phyloP scores from a whole-genome alignment of 2,329 filamentous ascomycete species.

The Cladosporium sp. region DNA sequence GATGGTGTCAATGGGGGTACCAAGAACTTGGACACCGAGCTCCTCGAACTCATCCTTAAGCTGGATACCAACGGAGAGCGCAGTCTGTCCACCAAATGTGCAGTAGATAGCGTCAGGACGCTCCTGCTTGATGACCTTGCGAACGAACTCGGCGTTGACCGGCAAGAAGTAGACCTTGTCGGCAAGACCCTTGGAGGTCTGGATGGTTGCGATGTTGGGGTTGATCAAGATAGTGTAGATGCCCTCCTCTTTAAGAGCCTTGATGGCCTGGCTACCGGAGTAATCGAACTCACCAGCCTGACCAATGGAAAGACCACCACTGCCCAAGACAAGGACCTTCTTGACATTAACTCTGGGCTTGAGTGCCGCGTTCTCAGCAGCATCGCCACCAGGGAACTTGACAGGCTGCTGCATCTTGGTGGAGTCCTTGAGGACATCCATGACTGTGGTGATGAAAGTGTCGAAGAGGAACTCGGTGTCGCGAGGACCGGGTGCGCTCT shows the following conservation, averaged over 20 bases:
- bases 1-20: conserved; percentile 95
- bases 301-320: conserved; percentile 92
- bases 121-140: conserved; percentile 95
- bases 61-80: conserved; percentile 92
- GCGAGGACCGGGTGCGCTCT: conserved; percentile 89
- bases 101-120: conserved; percentile 94
- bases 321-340: conserved; percentile 91
- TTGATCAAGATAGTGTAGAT: conserved; percentile 99
- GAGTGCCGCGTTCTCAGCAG: conserved; percentile 70
- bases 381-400: conserved; percentile 78
- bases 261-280: conserved; percentile 96
- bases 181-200: conserved; percentile 94
- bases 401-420: conserved; percentile 69
- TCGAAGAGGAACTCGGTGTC: conserved; percentile 98
- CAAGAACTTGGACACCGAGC: conserved; percentile 88
- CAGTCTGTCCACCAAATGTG: conserved; percentile 96
- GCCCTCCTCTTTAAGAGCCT: conserved; percentile 94
- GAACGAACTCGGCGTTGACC: conserved; percentile 93
- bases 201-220: conserved; percentile 97
- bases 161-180: conserved; percentile 99
- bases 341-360: conserved; percentile 80
- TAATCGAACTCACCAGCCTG: conserved; percentile 99
- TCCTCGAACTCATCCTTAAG: conserved; percentile 94
- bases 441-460: conserved; percentile 85
- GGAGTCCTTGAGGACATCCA: conserved; percentile 63